Evolutionary conservation across 1,139 yeast species (phyloP).

Genomic region (Suhomyces terraborum): DNA sequence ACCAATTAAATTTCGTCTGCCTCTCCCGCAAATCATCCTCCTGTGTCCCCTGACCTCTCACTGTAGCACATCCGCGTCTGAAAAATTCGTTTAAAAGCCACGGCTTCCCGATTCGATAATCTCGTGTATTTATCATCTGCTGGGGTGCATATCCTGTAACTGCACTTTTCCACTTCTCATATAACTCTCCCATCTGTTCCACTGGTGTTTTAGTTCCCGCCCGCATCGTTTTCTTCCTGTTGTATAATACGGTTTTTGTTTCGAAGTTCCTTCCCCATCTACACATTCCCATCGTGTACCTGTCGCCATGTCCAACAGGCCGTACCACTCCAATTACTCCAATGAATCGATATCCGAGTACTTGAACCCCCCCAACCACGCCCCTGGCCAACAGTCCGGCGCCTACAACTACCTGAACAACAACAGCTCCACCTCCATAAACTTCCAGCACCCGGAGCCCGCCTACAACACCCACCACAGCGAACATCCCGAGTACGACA

Average conservation of each 20-base stretch:
- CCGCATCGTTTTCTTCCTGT: no score
- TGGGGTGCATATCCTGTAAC: background rate
- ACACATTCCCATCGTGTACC: background rate
- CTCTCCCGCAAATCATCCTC: background rate
- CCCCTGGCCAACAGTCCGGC: conserved; percentile 24
- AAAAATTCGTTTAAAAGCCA: conserved; percentile 3
- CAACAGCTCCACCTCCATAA: conserved; percentile 26
- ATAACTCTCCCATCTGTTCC: no score
- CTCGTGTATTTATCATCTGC: background rate
- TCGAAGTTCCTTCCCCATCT: no score
- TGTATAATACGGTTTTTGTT: no score
- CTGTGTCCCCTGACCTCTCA: background rate
- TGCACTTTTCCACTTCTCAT: background rate
- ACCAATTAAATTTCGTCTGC: no score
- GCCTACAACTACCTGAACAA: conserved; percentile 23
- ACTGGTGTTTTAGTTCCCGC: no score
- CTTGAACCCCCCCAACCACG: conserved; percentile 17
- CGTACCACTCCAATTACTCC: conserved; percentile 10
- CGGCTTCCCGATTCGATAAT: background rate
- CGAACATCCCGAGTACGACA: conserved; percentile 23
- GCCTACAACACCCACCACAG: conserved; percentile 22
- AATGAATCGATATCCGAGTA: conserved; percentile 18
- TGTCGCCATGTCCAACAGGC: conserved; percentile 7
- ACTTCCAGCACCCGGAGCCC: conserved; percentile 40
- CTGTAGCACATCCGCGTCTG: background rate